phyloP scores from a whole-genome alignment of 352 stramenopile genomes.

The Phytopythium delawarense region DNA sequence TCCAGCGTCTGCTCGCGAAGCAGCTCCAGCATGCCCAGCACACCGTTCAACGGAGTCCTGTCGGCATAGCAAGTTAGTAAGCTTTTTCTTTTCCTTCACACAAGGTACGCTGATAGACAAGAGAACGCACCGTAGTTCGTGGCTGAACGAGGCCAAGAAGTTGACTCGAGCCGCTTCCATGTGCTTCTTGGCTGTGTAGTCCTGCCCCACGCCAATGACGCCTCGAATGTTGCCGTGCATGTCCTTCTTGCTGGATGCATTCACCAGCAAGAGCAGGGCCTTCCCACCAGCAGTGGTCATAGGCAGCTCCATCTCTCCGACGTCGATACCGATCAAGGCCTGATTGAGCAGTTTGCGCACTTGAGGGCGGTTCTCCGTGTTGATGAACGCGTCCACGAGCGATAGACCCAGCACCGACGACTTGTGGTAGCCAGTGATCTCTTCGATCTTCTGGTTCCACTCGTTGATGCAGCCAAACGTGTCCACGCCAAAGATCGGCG shows the following conservation, averaged over 20 bases:
- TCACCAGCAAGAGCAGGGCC: conserved; percentile 51
- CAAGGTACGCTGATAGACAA: background rate
- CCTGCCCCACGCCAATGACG: conserved; percentile 86
- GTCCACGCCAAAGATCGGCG: conserved; percentile 74
- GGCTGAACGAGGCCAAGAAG: conserved; percentile 65
- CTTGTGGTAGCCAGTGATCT: conserved; percentile 71
- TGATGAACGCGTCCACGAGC: conserved; percentile 64
- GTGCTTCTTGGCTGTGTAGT: conserved; percentile 81
- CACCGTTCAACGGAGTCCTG: conserved; percentile 69
- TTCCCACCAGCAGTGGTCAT: conserved; percentile 48
- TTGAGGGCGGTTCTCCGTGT: conserved; percentile 39
- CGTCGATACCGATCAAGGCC: conserved; percentile 61
- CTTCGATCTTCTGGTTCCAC: conserved; percentile 75
- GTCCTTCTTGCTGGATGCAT: conserved; percentile 76
- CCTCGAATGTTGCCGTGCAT: conserved; percentile 85
- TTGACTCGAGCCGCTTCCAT: conserved; percentile 68
- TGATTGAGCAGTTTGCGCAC: conserved; percentile 59
- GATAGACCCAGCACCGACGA: conserved; percentile 45
- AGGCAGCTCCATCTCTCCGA: conserved; percentile 64
- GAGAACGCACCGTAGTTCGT: conserved; percentile 32
- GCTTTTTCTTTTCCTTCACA: background rate
- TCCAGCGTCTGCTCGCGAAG: conserved; percentile 59
- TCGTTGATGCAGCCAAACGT: conserved; percentile 71
- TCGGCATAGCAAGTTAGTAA: background rate
- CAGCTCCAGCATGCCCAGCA: conserved; percentile 76